phyloP scores from a whole-genome alignment of 305 asterid species.

The Plantago coronopus region DNA sequence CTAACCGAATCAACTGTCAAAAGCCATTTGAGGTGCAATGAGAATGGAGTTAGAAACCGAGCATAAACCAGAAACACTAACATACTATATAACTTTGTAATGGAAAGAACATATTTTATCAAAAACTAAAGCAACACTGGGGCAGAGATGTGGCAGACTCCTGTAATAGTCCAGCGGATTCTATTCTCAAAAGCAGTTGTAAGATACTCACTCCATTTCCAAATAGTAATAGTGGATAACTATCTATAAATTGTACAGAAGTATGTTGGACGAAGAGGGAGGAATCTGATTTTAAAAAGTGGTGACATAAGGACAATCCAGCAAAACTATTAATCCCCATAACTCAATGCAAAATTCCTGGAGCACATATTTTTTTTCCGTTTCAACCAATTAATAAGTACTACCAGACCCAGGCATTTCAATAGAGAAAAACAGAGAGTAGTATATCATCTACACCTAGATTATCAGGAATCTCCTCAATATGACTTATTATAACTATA shows the following conservation, averaged over 20 bases:
- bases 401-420: too few species aligned
- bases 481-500: too few species aligned
- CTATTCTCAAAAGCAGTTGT: not conserved
- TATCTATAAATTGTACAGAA: too few species aligned
- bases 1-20: slow-evolving; percentile 83
- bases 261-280: not conserved
- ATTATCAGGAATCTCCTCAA: too few species aligned
- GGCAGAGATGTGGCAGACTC: not conserved
- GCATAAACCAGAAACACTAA: slow-evolving; percentile 14
- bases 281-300: not conserved
- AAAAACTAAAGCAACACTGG: not conserved
- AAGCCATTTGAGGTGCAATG: slow-evolving; percentile 29
- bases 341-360: too few species aligned
- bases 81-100: not conserved
- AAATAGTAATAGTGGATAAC: not conserved
- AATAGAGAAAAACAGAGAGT: too few species aligned
- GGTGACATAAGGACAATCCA: not conserved
- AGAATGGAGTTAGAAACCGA: slow-evolving; percentile 23
- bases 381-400: too few species aligned
- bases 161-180: not conserved
- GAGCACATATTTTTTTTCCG: not conserved
- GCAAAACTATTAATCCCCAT: not conserved
- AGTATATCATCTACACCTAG: too few species aligned
- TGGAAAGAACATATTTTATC: not conserved
- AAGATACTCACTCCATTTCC: not conserved